Evolutionary conservation across 179 eudicot species (phyloP).

Genomic region (Beta macrorhiza): DNA sequence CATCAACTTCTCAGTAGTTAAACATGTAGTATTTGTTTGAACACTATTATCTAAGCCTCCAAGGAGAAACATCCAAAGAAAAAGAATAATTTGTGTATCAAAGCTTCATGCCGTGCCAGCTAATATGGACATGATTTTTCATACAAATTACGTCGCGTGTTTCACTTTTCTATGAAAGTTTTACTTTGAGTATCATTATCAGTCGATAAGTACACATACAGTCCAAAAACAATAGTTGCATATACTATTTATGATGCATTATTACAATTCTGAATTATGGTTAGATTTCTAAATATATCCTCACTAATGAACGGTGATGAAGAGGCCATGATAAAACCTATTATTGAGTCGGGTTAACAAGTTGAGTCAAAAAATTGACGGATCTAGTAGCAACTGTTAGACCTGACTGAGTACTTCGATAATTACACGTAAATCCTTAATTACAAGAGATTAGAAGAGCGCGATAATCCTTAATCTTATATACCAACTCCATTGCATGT

Average conservation of each 20-base stretch:
- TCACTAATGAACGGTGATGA: background rate
- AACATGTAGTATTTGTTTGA: background rate
- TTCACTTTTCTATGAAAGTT: background rate
- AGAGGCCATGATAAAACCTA: background rate
- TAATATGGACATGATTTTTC: background rate
- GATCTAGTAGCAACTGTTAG: background rate
- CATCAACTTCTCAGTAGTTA: background rate
- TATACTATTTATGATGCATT: no score
- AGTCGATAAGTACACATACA: no score
- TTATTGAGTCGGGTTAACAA: no score
- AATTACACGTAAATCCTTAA: background rate
- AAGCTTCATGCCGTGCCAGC: background rate
- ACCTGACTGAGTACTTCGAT: background rate
- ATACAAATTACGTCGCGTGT: background rate
- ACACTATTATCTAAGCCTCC: background rate
- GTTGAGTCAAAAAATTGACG: no score
- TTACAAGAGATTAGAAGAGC: background rate
- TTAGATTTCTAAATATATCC: background rate
- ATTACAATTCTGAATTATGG: no score
- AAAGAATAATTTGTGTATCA: background rate
- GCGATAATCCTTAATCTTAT: background rate
- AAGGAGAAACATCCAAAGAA: background rate
- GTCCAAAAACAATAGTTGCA: no score
- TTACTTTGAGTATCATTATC: no score
- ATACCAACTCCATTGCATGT: background rate